These are phyloP conservation scores for Aristolochia contorta DNA, from an alignment of 164 flowering plant species.

Conservation along the genomic window DNA sequence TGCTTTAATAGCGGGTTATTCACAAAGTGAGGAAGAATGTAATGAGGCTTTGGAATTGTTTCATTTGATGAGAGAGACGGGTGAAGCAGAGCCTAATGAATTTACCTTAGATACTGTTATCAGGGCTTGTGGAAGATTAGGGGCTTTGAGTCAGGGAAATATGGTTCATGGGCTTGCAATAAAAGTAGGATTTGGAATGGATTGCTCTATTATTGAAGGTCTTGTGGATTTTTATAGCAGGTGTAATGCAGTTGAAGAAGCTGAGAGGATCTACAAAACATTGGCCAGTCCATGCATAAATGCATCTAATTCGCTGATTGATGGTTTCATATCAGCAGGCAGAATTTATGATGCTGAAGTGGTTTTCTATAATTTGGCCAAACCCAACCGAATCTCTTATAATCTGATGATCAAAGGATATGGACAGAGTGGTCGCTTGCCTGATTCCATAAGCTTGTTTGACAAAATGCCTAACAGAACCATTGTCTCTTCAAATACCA, in stretches of 20 bases:
- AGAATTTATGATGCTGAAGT: slow-evolving; percentile 44
- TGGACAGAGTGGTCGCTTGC: slow-evolving; percentile 32
- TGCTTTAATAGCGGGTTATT: slow-evolving; percentile 47
- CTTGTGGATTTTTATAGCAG: slow-evolving; percentile 47
- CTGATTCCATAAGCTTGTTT: slow-evolving; percentile 40
- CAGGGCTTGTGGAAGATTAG: slow-evolving; percentile 42
- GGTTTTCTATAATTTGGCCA: slow-evolving; percentile 26
- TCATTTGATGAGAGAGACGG: slow-evolving; percentile 44
- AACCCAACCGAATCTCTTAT: slow-evolving; percentile 28
- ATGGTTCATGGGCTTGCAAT: slow-evolving; percentile 12
- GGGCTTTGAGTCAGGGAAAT: slow-evolving; percentile 27
- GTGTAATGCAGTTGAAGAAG: slow-evolving; percentile 41
- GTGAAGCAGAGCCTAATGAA: slow-evolving; percentile 41
- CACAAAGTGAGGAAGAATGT: slow-evolving; percentile 33
- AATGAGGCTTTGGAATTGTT: slow-evolving; percentile 45
- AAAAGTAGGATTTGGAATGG: slow-evolving; percentile 41
- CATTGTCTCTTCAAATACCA: slow-evolving; percentile 36
- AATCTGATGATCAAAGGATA: slow-evolving; percentile 72
- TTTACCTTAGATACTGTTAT: slow-evolving; percentile 53
- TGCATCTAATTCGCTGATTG: slow-evolving; percentile 42
- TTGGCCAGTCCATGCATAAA: slow-evolving; percentile 24
- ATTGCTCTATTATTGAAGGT: slow-evolving; percentile 36
- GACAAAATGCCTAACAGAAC: slow-evolving; percentile 35
- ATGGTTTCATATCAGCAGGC: slow-evolving; percentile 28
- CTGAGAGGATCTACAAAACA: slow-evolving; percentile 25